Base-by-base conservation (phyloP, 108 stramenopile species). In the Schizochytrium sp. region DNA sequence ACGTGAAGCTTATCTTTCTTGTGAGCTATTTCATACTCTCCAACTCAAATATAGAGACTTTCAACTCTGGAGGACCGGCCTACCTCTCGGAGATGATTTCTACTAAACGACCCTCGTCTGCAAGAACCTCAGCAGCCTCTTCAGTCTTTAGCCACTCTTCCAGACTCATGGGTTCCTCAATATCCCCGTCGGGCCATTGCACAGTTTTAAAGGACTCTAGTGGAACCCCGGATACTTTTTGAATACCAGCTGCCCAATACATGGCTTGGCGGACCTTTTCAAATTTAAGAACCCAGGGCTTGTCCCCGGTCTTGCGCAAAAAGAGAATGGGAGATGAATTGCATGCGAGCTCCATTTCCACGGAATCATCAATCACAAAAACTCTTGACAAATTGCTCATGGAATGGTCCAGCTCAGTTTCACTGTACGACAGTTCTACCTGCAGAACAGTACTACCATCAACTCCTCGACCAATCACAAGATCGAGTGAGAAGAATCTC, bases 211-310 rank as follows among this genome's bases (percentile, higher is more conserved):
- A 69, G 28, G 64, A 69, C 64, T 69, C 64, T 1, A 69, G 64
- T 44, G 12, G 64, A 2, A 44, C 64, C 5, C 64, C 64, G 0
- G 64, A 44, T 0, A 69, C 64, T 44, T 69, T 69, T 7, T 69
- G 3, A 1, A 69, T 7, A 0, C 64, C 64, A 69, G 64, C 64
- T 44, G 64, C 44, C 64, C 64, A 69, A 69, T 69, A 69, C 64
- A 69, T 69, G 64, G 64, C 64, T 15, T 69, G 64, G 12, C 64
- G 64, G 12, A 69, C 64, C 64, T 69, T 69, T 8, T 69, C 64
- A 2, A 69, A 69, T 1, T 69, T 69, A 44, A 69, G 64, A 38
- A 69, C 64, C 64, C 64, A 69, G 42, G 64, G 7, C 64, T 69
- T 69, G 64, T 69, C 42, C 10, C 64, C 64, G 42, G 44, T 69